These are phyloP conservation scores for Pythium insidiosum DNA, from an alignment of 352 stramenopile genomes.

Conservation along the genomic window DNA sequence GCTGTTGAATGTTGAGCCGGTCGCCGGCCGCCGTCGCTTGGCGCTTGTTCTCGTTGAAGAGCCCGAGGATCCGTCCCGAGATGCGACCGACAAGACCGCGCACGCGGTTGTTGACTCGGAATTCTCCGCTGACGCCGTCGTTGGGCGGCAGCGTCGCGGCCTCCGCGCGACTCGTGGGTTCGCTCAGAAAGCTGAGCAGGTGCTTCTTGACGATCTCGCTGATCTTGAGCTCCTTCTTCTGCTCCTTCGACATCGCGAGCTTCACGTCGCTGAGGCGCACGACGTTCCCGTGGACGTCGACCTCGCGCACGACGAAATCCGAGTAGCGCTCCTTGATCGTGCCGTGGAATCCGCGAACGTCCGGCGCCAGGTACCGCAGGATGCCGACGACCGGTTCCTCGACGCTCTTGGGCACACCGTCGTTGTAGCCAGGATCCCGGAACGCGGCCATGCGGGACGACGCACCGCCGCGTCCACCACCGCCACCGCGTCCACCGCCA, in stretches of 20 bases:
- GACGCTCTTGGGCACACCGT: slow-evolving; percentile 64
- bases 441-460: slow-evolving; percentile 25
- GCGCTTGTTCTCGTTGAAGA: slow-evolving; percentile 64
- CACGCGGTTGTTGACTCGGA: slow-evolving; percentile 19
- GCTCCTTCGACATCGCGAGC: slow-evolving; percentile 22
- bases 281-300: slow-evolving; percentile 44
- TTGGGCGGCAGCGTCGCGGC: slow-evolving; percentile 6
- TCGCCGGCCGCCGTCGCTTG: slow-evolving; percentile 20
- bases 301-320: slow-evolving; percentile 89
- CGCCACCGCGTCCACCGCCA: slow-evolving; percentile 7
- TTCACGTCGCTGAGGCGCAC: slow-evolving; percentile 60
- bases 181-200: slow-evolving; percentile 50
- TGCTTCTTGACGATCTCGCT: slow-evolving; percentile 77
- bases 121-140: slow-evolving; percentile 1
- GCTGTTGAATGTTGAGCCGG: slow-evolving; percentile 29
- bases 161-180: slow-evolving; percentile 18
- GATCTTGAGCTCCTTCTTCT: slow-evolving; percentile 47
- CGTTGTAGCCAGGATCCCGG: slow-evolving; percentile 59
- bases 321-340: slow-evolving; percentile 88
- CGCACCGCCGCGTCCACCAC: slow-evolving; percentile 11
- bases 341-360: slow-evolving; percentile 71
- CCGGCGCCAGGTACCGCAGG: slow-evolving; percentile 43
- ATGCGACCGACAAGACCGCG: slow-evolving; percentile 54
- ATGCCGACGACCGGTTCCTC: slow-evolving; percentile 75
- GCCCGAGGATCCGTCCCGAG: slow-evolving; percentile 36